phyloP scores from a whole-genome alignment of 2,329 filamentous ascomycete genomes.

The Aspergillus flavus region DNA sequence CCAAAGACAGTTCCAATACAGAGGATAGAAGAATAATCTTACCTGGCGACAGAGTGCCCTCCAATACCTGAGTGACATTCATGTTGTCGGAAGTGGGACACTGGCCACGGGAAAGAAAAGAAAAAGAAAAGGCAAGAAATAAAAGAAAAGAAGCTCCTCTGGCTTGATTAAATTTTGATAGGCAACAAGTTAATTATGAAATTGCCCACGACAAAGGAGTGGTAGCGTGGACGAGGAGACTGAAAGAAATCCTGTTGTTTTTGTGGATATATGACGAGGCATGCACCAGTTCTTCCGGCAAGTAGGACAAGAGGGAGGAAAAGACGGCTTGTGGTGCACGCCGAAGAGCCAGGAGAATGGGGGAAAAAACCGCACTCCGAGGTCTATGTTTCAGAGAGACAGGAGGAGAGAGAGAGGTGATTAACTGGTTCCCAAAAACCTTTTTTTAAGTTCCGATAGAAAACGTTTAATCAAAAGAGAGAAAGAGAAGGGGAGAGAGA shows the following conservation, averaged over 20 bases:
- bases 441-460: slow-evolving; percentile 10
- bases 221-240: slow-evolving; percentile 15
- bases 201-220: slow-evolving; percentile 21
- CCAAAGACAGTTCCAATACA: neutral
- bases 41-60: slow-evolving; percentile 96
- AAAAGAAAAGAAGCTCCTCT: slow-evolving; percentile 25
- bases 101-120: slow-evolving; percentile 23
- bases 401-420: slow-evolving; percentile 12
- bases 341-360: slow-evolving; percentile 13
- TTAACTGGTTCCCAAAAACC: neutral
- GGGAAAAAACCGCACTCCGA: neutral
- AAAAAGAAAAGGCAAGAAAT: slow-evolving; percentile 22
- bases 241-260: slow-evolving; percentile 31
- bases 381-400: slow-evolving; percentile 3
- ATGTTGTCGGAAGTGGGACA: slow-evolving; percentile 58
- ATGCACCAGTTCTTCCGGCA: slow-evolving; percentile 36
- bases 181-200: slow-evolving; percentile 12
- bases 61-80: slow-evolving; percentile 98
- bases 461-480: slow-evolving; percentile 13
- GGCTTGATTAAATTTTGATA: slow-evolving; percentile 18
- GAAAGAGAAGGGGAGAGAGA: slow-evolving; percentile 20
- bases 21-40: slow-evolving; percentile 21
- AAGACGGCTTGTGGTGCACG: slow-evolving; percentile 32
- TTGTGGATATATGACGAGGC: slow-evolving; percentile 45
- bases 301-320: slow-evolving; percentile 30